Evolutionary conservation across 2,329 filamentous ascomycete genomes (phyloP), one percentile per base, ranked within the genome.

Genomic region (Aspergillus clavatus): DNA sequence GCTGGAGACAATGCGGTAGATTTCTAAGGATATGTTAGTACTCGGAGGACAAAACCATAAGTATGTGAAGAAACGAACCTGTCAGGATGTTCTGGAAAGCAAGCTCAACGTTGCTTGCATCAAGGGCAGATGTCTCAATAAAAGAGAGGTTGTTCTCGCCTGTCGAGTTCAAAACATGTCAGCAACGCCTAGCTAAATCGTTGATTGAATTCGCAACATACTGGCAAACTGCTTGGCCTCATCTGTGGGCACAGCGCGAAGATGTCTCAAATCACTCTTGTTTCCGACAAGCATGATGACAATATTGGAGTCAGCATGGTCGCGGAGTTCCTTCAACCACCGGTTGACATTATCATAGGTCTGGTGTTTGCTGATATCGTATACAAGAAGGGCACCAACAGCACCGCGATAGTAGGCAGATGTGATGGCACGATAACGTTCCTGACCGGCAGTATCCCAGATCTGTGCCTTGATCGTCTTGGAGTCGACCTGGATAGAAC

Each of bases 401-500:
- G 93, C 94, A 64, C 93, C 94, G 63, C 93, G 87, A 75, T 98
- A 98, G 79, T 98, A 98, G 59, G 93, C 93, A 49, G 93, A 96
- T 60, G 93, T 98, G 72, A 98, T 98, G 70, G 93, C 93, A 69
- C 94, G 88, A 78, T 97, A 98, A 71, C 93, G 86, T 76, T 98
- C 93, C 77, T 98, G 93, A 59, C 93, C 93, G 58, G 93, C 93
- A 48, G 93, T 98, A 78, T 98, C 93, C 93, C 94, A 98, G 66
- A 98, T 98, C 78, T 98, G 93, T 61, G 93, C 93, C 81, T 98
- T 98, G 83, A 98, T 98, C 55, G 93, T 98, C 82, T 98, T 98
- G 67, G 87, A 87, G 74, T 98, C 93, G 65, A 98, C 93, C 75
- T 97, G 91, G 70, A 98, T 98, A 59, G 89, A 96, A 55, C 93